Evolutionary conservation across 441 rosid species (phyloP).

Genomic region (Erysimum cheiri): DNA sequence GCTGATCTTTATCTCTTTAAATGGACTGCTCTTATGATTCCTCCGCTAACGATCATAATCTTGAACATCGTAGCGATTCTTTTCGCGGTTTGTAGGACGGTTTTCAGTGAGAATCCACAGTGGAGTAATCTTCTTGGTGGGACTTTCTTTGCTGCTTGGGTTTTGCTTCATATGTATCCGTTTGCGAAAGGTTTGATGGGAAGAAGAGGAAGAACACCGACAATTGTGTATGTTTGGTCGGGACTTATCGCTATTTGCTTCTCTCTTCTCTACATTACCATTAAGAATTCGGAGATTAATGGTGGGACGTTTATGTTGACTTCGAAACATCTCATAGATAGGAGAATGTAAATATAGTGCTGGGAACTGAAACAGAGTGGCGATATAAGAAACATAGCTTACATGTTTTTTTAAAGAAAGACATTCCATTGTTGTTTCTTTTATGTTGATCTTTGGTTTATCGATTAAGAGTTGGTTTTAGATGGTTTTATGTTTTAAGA

Average conservation of each 20-base stretch:
- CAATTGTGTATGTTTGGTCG: constrained; percentile 68
- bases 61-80: constrained; percentile 68
- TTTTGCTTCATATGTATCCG: constrained; percentile 71
- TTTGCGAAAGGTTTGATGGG: constrained; percentile 85
- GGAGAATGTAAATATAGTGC: constrained; percentile 17
- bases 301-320: constrained; percentile 67
- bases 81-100: constrained; percentile 55
- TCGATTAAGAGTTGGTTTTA: not conserved
- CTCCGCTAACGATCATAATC: constrained; percentile 70
- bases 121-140: constrained; percentile 73
- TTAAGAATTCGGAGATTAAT: constrained; percentile 52
- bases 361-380: not conserved
- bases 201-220: constrained; percentile 65
- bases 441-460: not conserved
- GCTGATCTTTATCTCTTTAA: constrained; percentile 67
- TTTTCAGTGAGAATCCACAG: constrained; percentile 53
- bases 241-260: constrained; percentile 67
- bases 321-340: constrained; percentile 16
- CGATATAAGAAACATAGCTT: not conserved
- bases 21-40: constrained; percentile 75
- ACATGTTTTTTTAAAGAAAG: constrained; percentile 10
- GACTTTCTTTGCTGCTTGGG: constrained; percentile 74
- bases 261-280: constrained; percentile 70
- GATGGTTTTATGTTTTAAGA: not conserved
- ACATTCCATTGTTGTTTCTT: not conserved